Evolutionary conservation across 495 filamentous ascomycete species (phyloP), one percentile per base, ranked within the genome.

Genomic region (Penicillium dipodomyicola): DNA sequence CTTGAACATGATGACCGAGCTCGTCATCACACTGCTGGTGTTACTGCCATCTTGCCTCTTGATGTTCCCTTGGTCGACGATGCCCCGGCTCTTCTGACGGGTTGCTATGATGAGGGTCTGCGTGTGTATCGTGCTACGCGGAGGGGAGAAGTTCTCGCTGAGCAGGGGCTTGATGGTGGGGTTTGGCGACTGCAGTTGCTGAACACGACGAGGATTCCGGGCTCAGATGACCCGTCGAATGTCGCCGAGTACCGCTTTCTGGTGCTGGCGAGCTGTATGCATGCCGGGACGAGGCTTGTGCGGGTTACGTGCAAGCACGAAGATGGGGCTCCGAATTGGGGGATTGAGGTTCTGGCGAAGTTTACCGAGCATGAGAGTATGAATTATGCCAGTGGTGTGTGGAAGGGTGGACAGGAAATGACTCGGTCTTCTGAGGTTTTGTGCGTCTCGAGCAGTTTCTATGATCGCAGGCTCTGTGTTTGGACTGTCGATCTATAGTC

Each of bases 301-400:
- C 69, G 80, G 49, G 65, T 92, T 29, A 65, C 52, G 12, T 62
- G 66, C 41, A 63, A 43, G 17, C 27, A 56, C 0, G 62, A 59
- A 19, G 68, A 58, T 19, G 57, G 48, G 23, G 42, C 33, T 39
- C 35, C 41, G 0, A 60, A 72, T n/a, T 91, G 86, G 80, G 65
- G 65, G 15, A 87, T 92, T 61, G 73, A 81, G 47, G 78, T 93
- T 15, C 58, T 96, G 40, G 87, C 82, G 2, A 80, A 80, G 60
- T 94, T 94, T 64, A 89, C 88, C 54, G 90, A 92, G 68, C 91
- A 97, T 72, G 77, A 90, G 74, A 96, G 91, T 68, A 96, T 97
- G 93, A 94, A 93, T 64, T 98, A 98, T 70, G 93, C 87, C 14
- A 88, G 89, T 58, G 91, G 91, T 75, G 81, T 88, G 27, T 84